phyloP scores from a whole-genome alignment of 495 filamentous ascomycete species.

The Talaromyces liani region DNA sequence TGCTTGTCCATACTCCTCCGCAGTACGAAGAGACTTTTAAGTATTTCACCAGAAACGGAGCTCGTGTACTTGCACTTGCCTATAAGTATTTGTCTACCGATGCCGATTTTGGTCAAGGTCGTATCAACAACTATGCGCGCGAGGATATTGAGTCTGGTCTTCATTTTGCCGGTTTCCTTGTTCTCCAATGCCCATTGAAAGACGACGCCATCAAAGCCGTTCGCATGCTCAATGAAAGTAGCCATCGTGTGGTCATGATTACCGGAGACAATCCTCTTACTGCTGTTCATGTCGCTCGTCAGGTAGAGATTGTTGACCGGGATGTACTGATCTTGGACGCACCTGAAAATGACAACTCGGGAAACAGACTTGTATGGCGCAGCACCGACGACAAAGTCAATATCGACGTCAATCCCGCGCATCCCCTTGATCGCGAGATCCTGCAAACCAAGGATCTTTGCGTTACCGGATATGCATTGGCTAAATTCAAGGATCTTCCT shows the following conservation, averaged over 20 bases:
- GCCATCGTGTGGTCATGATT: constrained; percentile 98
- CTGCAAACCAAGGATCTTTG: constrained; percentile 86
- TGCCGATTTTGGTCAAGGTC: constrained; percentile 67
- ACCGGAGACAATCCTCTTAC: constrained; percentile 98
- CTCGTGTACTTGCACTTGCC: constrained; percentile 84
- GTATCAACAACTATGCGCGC: constrained; percentile 85
- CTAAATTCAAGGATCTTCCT: constrained; percentile 75
- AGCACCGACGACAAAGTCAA: constrained; percentile 86
- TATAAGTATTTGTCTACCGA: constrained; percentile 85
- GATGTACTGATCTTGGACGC: constrained; percentile 93
- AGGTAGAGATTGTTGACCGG: constrained; percentile 96
- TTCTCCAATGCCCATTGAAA: constrained; percentile 92
- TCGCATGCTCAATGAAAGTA: constrained; percentile 97
- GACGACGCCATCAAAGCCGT: constrained; percentile 91
- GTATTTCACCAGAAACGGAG: constrained; percentile 91
- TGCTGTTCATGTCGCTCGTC: constrained; percentile 86
- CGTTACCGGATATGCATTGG: constrained; percentile 88
- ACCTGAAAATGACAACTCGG: constrained; percentile 81
- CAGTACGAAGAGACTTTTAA: constrained; percentile 98
- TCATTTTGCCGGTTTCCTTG: constrained; percentile 88
- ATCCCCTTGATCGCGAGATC: constrained; percentile 75
- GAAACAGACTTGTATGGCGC: constrained; percentile 81
- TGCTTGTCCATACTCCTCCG: constrained; percentile 74
- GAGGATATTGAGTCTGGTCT: constrained; percentile 85
- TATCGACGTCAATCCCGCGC: constrained; percentile 79